A percentile compares a stretch with the other conserved stretches of the same genome.
phyloP scores from a whole-genome alignment of 768 basidiomycete species.

The Psilocybe azurescens region DNA sequence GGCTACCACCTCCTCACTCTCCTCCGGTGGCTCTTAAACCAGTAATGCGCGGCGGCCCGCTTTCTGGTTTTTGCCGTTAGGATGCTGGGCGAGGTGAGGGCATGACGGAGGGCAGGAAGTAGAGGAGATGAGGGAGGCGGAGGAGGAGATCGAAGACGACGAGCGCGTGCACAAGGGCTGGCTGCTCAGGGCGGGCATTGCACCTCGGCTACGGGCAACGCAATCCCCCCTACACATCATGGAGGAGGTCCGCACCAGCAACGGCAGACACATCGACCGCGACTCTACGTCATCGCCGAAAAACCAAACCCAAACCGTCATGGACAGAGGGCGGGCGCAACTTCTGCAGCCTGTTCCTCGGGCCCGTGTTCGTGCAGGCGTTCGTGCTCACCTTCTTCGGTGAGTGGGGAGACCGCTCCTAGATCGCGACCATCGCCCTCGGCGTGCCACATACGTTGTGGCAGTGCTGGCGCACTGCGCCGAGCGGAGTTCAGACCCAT shows the following conservation, averaged over 20 bases:
- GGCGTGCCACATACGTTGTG: constrained; percentile 81
- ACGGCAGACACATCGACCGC: neutral
- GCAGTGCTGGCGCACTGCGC: no score
- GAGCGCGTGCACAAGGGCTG: constrained; percentile 54
- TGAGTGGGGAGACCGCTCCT: constrained; percentile 98
- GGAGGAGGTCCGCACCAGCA: constrained; percentile 72
- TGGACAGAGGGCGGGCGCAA: constrained; percentile 76
- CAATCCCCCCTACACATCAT: constrained; percentile 75
- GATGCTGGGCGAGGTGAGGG: no score
- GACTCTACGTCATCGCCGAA: neutral
- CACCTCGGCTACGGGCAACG: constrained; percentile 19
- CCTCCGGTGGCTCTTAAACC: no score
- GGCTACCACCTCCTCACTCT: no score
- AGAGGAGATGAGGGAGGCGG: constrained; percentile 94
- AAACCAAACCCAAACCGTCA: constrained; percentile 23
- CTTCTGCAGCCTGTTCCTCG: constrained; percentile 80
- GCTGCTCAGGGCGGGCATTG: no score
- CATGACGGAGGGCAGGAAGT: constrained; percentile 61
- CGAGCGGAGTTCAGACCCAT: no score
- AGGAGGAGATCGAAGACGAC: constrained; percentile 91
- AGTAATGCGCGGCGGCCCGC: no score
- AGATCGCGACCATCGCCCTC: constrained; percentile 95
- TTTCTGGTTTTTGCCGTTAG: no score
- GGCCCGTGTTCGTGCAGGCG: constrained; percentile 94
- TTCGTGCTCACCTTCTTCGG: constrained; percentile 96